Conservation (phyloP, 1,139 yeast genomes). For the Magnusiomyces suaveolens region DNA sequence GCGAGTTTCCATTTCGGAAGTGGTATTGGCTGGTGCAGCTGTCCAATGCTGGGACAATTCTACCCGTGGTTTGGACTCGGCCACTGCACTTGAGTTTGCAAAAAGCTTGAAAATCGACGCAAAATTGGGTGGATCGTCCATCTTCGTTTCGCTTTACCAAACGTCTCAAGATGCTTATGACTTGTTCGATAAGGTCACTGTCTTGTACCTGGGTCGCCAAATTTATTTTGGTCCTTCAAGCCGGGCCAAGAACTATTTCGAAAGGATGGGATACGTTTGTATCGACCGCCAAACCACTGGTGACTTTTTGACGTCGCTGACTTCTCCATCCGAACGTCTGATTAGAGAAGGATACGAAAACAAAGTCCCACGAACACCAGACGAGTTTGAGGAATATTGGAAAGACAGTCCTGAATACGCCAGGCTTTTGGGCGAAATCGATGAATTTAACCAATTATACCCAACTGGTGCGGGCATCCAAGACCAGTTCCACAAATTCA, state of each 20-base stretch:
- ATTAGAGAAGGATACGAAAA: slow-evolving; percentile 48
- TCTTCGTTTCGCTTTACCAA: slow-evolving; percentile 73
- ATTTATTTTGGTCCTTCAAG: slow-evolving; percentile 58
- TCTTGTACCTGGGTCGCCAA: slow-evolving; percentile 69
- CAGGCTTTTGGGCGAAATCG: slow-evolving; percentile 36
- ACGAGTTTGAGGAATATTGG: slow-evolving; percentile 53
- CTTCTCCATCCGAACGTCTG: slow-evolving; percentile 62
- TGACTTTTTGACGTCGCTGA: slow-evolving; percentile 69
- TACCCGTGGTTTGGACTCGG: slow-evolving; percentile 66
- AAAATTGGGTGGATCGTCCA: slow-evolving; percentile 46
- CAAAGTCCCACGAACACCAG: slow-evolving; percentile 57
- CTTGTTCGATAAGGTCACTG: slow-evolving; percentile 61
- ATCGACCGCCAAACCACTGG: slow-evolving; percentile 75
- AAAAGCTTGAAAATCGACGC: slow-evolving; percentile 60
- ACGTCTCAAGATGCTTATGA: slow-evolving; percentile 73
- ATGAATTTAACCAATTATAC: slow-evolving; percentile 27
- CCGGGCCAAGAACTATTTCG: slow-evolving; percentile 51
- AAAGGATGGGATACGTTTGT: slow-evolving; percentile 60
- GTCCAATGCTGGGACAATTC: slow-evolving; percentile 70
- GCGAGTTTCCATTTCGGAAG: slow-evolving; percentile 72
- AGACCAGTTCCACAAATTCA: slow-evolving; percentile 40
- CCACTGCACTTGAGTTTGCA: slow-evolving; percentile 67
- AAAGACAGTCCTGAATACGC: slow-evolving; percentile 45
- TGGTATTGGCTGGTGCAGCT: slow-evolving; percentile 50
- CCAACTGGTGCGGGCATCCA: slow-evolving; percentile 23